Evolutionary conservation across 2,329 filamentous ascomycete species (phyloP), one percentile per base, ranked within the genome.

Genomic region (Neopestalotiopsis sp.): DNA sequence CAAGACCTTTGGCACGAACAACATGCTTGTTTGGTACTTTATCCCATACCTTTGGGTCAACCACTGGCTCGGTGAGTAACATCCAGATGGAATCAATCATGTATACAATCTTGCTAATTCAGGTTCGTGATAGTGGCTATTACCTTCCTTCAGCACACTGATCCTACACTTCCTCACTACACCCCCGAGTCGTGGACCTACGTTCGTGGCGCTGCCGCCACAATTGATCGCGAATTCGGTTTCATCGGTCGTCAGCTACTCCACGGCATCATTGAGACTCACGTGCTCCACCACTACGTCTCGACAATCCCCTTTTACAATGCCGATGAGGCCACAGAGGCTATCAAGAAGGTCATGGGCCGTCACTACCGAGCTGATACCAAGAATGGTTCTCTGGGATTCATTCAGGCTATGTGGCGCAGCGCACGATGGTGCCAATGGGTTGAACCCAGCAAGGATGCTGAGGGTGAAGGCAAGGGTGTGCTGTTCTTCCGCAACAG

Each of bases 211-310:
- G 95, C 95, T 69, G 95, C 94, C 69, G 95, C 95, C 69, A 98
- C 95, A 71, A 97, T 98, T 77, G 95, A 98, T 79, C 95, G 95
- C 76, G 95, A 98, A 81, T 97, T 98, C 78, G 95, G 95, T 71
- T 98, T 98, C 87, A 91, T 98, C 78, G 95, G 95, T 70, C 94
- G 94, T 76, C 88, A 92, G 75, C 88, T 98, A 71, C 87, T 98
- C 81, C 95, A 98, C 87, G 95, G 95, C 77, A 98, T 98, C 82
- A 92, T 98, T 81, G 95, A 98, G 87, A 98, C 95, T 63, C 95
- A 98, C 84, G 95, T 98, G 70, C 92, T 97, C 70, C 95, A 98
- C 87, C 95, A 98, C 89, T 98, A 97, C 83, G 90, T 98, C 80
- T 95, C 92, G 83, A 94, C 90, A 78, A 98, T 98, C 74, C 95